Evolutionary conservation across 2,329 filamentous ascomycete genomes (phyloP), one percentile per base, ranked within the genome.

Genomic region (Purpureocillium takamizusanense): DNA sequence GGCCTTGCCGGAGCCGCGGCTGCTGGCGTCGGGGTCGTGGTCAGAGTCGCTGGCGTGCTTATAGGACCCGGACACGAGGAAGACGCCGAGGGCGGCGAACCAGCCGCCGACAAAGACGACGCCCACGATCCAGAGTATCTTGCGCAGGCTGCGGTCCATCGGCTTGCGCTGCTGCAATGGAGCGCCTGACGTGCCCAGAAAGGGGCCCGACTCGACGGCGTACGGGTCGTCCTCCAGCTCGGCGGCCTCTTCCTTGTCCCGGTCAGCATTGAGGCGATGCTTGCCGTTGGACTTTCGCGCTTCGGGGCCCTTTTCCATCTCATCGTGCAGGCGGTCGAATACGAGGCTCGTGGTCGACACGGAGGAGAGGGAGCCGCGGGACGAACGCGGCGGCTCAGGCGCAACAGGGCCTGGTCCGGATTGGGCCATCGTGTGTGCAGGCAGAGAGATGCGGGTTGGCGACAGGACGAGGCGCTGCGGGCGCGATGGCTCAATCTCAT

Each of bases 331-430:
- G 45, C 82, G 78, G 48, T 92, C 85, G 55, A 92, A 85, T 38
- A 92, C 77, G 12, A 92, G 70, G 50, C 86, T 90, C 4, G 83
- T 88, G 10, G 86, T 90, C 27, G 86, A 92, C n/a, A 79, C 80
- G 31, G 82, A 83, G n/a, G 83, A 86, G 33, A 76, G 59, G 4
- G 85, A 86, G 44, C 72, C 73, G 51, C 62, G 62, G 38, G 75
- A 77, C 33, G 42, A 42, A 35, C 55, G 53, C 31, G 46, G 45
- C 28, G n/a, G 28, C 28, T 10, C 15, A n/a, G n/a, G n/a, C n/a
- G n/a, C n/a, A n/a, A n/a, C n/a, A n/a, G n/a, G n/a, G n/a, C n/a
- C 21, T 5, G 14, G 16, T 14, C 18, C 6, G 9, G 12, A 15
- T 13, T 28, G 32, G 16, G 25, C 33, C 38, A 39, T 39, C 10